These are phyloP conservation scores for Calonectria fujianensis DNA, from an alignment of 2,329 filamentous ascomycete genomes.

Conservation along the genomic window DNA sequence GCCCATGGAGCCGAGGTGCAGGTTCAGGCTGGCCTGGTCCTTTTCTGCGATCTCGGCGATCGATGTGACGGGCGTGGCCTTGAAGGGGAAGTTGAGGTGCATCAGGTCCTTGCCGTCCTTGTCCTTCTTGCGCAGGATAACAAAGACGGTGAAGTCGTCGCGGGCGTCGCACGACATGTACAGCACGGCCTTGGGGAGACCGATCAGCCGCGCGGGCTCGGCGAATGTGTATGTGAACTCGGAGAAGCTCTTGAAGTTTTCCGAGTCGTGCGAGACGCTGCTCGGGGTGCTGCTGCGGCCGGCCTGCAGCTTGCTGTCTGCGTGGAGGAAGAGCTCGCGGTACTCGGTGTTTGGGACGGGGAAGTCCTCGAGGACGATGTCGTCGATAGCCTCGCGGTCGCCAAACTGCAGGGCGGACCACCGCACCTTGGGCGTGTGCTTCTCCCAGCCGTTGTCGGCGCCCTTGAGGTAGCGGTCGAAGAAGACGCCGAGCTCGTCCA, in stretches of 20 bases:
- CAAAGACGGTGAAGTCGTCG: constrained; percentile 67
- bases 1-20: constrained; percentile 65
- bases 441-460: constrained; percentile 48
- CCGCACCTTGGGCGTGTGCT: constrained; percentile 44
- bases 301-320: constrained; percentile 9
- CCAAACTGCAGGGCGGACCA: constrained; percentile 51
- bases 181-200: constrained; percentile 67
- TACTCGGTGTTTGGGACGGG: constrained; percentile 35
- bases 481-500: constrained; percentile 38
- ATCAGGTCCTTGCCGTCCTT: constrained; percentile 63
- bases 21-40: constrained; percentile 62
- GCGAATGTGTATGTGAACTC: constrained; percentile 64
- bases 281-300: background rate
- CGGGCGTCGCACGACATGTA: constrained; percentile 65
- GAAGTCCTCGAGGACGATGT: constrained; percentile 35
- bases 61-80: constrained; percentile 51
- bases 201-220: constrained; percentile 63
- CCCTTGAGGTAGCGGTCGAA: constrained; percentile 50
- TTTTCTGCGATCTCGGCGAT: constrained; percentile 57
- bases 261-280: constrained; percentile 57
- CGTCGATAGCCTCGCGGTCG: constrained; percentile 41
- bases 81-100: constrained; percentile 65
- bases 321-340: constrained; percentile 25
- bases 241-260: constrained; percentile 37
- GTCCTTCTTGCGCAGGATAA: constrained; percentile 66